phyloP scores from a whole-genome alignment of 768 basidiomycete genomes.

The Trametes maxima region DNA sequence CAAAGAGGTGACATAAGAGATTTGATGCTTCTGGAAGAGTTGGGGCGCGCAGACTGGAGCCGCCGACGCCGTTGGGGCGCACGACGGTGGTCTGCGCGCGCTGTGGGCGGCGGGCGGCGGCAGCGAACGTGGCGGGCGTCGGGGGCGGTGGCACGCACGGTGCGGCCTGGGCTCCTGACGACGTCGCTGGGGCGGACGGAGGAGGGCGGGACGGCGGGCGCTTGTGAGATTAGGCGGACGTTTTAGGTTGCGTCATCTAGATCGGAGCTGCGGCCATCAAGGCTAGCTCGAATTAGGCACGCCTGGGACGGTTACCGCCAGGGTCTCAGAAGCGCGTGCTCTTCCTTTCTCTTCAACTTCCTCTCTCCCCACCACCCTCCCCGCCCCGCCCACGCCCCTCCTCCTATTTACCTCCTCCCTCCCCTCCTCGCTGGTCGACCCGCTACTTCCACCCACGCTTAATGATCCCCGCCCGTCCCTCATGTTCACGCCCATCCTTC shows the following conservation, averaged over 20 bases:
- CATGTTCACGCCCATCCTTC: constrained; percentile 32
- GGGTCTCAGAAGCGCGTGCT: constrained; percentile 31
- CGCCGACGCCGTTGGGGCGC: background rate
- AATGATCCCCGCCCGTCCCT: constrained; percentile 32
- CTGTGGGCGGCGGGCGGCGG: background rate
- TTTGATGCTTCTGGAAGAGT: constrained; percentile 20
- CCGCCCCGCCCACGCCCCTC: constrained; percentile 31
- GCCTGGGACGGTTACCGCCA: constrained; percentile 34
- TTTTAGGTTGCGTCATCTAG: constrained; percentile 35
- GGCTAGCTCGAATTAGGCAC: constrained; percentile 35
- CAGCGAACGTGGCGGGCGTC: background rate
- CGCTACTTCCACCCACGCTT: constrained; percentile 26
- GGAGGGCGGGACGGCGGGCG: constrained; percentile 11
- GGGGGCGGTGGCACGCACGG: constrained; percentile 7
- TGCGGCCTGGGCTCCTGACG: background rate
- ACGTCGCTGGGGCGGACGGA: background rate
- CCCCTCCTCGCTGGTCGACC: constrained; percentile 37
- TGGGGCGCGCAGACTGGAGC: background rate
- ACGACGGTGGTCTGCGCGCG: background rate
- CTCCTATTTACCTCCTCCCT: constrained; percentile 19
- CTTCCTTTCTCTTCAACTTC: constrained; percentile 28
- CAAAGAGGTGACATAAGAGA: constrained; percentile 19
- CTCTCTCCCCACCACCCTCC: constrained; percentile 30
- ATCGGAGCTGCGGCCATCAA: constrained; percentile 36
- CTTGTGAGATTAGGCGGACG: constrained; percentile 19